A percentile compares a stretch with the other conserved stretches of the same genome.
Evolutionary conservation across 1,284 basidiomycete species (phyloP).

Genomic region (Apiotrichum sp.): DNA sequence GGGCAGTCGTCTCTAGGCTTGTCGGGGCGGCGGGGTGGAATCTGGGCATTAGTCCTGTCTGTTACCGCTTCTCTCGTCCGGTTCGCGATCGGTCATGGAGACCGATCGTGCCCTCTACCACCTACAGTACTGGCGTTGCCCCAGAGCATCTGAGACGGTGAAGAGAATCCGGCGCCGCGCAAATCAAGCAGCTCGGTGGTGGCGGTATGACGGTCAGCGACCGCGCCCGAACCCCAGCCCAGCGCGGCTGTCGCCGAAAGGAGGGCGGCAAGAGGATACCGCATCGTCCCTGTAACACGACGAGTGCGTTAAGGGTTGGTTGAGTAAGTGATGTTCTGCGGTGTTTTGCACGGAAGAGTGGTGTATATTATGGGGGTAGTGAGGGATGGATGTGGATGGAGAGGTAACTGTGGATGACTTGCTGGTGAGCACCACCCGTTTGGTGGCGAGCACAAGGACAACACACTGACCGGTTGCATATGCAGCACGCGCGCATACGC

Average conservation of each 20-base stretch:
- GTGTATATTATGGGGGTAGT: neutral
- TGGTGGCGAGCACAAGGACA: too few species aligned
- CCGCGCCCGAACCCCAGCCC: neutral
- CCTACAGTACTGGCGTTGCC: conserved; percentile 6
- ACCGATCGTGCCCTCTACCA: neutral
- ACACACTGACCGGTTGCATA: too few species aligned
- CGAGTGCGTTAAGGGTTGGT: too few species aligned
- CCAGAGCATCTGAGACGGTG: neutral
- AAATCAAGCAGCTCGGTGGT: conserved; percentile 18
- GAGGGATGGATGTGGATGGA: too few species aligned
- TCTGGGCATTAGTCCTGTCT: neutral
- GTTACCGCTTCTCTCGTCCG: too few species aligned
- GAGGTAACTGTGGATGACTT: too few species aligned
- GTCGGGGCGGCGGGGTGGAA: conserved; percentile 23
- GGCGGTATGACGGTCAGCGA: neutral
- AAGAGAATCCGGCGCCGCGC: conserved; percentile 7
- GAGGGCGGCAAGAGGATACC: neutral
- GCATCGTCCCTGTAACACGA: neutral
- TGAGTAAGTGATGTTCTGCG: neutral
- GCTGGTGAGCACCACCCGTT: too few species aligned
- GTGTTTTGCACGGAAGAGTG: neutral
- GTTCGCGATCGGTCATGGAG: too few species aligned
- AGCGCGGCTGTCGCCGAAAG: neutral
- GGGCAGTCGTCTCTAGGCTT: conserved; percentile 34
- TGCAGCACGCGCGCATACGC: too few species aligned